These are phyloP conservation scores for Chlorella sp. DNA, from an alignment of 139 green algal genomes.

Conservation along the genomic window DNA sequence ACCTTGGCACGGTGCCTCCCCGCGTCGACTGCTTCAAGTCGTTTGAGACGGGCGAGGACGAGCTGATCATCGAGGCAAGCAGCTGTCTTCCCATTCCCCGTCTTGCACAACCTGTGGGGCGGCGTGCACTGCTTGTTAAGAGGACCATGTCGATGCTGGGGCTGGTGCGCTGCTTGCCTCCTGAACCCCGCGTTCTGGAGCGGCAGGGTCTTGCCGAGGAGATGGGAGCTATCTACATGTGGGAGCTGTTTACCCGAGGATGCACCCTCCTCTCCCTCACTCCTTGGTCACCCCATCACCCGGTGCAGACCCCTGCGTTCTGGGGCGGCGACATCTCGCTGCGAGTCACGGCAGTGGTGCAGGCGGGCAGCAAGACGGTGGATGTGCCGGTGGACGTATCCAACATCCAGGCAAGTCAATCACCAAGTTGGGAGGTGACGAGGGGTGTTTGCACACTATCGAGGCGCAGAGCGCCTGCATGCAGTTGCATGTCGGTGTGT, in stretches of 20 bases:
- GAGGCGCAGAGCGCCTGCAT: too few species aligned
- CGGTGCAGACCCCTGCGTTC: slow-evolving; percentile 61
- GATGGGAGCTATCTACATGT: background rate
- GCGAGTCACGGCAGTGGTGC: slow-evolving; percentile 39
- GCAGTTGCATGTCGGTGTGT: too few species aligned
- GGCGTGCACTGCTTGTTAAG: background rate
- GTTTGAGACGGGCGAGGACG: slow-evolving; percentile 67
- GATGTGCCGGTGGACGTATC: slow-evolving; percentile 60
- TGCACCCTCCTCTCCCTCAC: too few species aligned
- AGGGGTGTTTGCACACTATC: too few species aligned
- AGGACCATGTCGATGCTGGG: background rate
- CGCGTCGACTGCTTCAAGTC: slow-evolving; percentile 73
- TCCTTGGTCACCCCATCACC: background rate
- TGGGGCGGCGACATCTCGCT: slow-evolving; percentile 70
- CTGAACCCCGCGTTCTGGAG: slow-evolving; percentile 73
- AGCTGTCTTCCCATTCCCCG: background rate
- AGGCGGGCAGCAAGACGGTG: slow-evolving; percentile 32
- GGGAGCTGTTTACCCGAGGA: too few species aligned
- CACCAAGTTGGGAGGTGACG: too few species aligned
- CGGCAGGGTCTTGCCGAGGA: slow-evolving; percentile 39
- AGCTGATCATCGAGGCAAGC: slow-evolving; percentile 66
- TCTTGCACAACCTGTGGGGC: background rate
- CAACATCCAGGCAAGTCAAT: slow-evolving; percentile 45
- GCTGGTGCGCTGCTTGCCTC: background rate
- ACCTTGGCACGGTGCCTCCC: slow-evolving; percentile 60